Conservation (phyloP, 2,329 filamentous ascomycete species). For the Fusarium sulawesiense region DNA sequence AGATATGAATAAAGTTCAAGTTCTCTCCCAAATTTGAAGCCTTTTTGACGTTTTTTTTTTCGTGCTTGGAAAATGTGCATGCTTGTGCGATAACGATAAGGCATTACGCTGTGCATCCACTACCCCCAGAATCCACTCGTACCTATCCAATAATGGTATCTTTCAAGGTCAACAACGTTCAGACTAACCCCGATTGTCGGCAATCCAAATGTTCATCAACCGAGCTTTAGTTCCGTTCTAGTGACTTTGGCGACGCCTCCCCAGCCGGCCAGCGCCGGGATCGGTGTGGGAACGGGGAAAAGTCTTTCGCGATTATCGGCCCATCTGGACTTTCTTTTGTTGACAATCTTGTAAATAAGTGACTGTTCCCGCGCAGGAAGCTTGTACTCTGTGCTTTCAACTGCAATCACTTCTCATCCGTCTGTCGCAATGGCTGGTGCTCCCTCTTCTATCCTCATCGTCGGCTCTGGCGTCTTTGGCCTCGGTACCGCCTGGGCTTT, state of each 20-base stretch:
- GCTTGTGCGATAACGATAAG: background rate
- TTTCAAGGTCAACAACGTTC: background rate
- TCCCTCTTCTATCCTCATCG: slow-evolving; percentile 70
- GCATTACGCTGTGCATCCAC: background rate
- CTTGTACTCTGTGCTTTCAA: slow-evolving; percentile 9
- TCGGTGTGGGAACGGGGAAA: slow-evolving; percentile 41
- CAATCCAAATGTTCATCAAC: slow-evolving; percentile 25
- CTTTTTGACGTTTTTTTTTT: slow-evolving; percentile 7
- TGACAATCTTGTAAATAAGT: slow-evolving; percentile 28
- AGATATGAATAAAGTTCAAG: slow-evolving; percentile 38
- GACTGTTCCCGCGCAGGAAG: slow-evolving; percentile 8
- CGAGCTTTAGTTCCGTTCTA: slow-evolving; percentile 23
- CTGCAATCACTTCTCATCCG: slow-evolving; percentile 9
- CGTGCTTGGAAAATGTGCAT: background rate
- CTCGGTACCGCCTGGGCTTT: slow-evolving; percentile 74
- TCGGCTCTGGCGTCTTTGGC: slow-evolving; percentile 76
- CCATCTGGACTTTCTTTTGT: slow-evolving; percentile 23
- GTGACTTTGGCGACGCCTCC: slow-evolving; percentile 5
- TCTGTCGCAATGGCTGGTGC: slow-evolving; percentile 46
- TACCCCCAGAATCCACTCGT: slow-evolving; percentile 13
- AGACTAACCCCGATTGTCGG: slow-evolving; percentile 40
- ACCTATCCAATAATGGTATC: slow-evolving; percentile 13
- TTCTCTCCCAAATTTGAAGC: slow-evolving; percentile 14
- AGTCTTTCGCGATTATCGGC: slow-evolving; percentile 35
- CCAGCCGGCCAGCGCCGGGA: slow-evolving; percentile 40